phyloP scores from a whole-genome alignment of 257 asterid species.

The Asclepias syriaca region DNA sequence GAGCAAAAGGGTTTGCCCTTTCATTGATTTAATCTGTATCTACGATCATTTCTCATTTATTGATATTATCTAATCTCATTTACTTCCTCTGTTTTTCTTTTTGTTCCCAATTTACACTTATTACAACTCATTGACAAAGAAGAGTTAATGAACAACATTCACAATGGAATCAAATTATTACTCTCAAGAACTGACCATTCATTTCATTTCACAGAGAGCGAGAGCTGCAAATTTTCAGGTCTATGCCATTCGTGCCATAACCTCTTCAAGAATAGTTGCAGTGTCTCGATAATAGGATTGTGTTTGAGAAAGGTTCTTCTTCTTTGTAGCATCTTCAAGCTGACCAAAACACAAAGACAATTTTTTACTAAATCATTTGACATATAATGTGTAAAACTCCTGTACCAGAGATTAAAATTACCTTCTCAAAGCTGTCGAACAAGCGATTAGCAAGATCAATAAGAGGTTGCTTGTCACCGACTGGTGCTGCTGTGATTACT shows the following conservation, averaged over 20 bases:
- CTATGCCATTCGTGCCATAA: conserved; percentile 66
- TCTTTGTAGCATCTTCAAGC: conserved; percentile 59
- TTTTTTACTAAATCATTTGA: too few species aligned
- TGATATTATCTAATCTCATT: background rate
- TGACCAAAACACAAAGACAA: too few species aligned
- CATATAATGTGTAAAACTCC: too few species aligned
- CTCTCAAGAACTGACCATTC: too few species aligned
- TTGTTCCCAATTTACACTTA: too few species aligned
- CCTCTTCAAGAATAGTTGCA: conserved; percentile 53
- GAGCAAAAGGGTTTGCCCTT: conserved; percentile 17
- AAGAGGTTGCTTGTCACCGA: conserved; percentile 48
- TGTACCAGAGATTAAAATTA: conserved; percentile 1
- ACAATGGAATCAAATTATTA: too few species aligned
- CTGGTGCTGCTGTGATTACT: conserved; percentile 55
- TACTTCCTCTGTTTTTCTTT: background rate
- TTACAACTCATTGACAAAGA: too few species aligned
- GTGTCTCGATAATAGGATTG: conserved; percentile 45
- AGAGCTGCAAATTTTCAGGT: background rate
- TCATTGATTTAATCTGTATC: conserved; percentile 17
- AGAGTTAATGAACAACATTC: too few species aligned
- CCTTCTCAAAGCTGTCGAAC: conserved; percentile 71
- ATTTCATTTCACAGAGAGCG: too few species aligned
- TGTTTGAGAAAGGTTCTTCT: conserved; percentile 41
- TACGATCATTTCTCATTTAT: conserved; percentile 11
- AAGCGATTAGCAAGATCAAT: conserved; percentile 68